Evolutionary conservation across 441 rosid species (phyloP).

Genomic region (Jatropha multifida): DNA sequence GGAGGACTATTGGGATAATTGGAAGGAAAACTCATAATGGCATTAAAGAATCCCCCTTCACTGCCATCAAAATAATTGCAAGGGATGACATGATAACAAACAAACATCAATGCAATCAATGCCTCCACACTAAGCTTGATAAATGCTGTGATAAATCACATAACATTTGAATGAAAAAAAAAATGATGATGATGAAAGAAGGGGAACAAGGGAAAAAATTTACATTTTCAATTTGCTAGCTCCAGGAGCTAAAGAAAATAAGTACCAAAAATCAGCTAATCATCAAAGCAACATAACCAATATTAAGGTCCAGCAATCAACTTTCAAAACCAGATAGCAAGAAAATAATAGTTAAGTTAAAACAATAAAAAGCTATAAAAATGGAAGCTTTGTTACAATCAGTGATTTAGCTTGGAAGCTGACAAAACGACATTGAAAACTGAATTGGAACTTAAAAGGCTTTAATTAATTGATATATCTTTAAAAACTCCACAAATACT

Average conservation of each 20-base stretch:
- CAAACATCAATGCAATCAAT: background rate
- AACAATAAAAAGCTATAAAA: background rate
- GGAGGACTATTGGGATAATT: slow-evolving; percentile 86
- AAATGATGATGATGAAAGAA: background rate
- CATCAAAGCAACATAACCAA: background rate
- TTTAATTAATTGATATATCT: background rate
- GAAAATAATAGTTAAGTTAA: background rate
- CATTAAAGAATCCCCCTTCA: slow-evolving; percentile 94
- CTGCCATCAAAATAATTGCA: slow-evolving; percentile 39
- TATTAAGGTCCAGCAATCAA: background rate
- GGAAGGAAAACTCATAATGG: slow-evolving; percentile 81
- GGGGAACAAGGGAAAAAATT: background rate
- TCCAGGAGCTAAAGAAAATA: background rate
- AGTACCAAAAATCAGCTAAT: background rate
- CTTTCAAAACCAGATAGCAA: background rate
- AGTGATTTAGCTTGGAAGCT: background rate
- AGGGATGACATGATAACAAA: background rate
- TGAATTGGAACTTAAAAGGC: background rate
- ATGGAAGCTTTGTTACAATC: background rate
- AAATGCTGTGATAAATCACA: background rate
- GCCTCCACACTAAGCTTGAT: background rate
- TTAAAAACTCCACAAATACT: background rate
- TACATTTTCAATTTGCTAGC: background rate
- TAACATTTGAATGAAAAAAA: background rate
- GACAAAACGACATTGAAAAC: background rate